Evolutionary conservation across 2,329 filamentous ascomycete genomes (phyloP), one percentile per base, ranked within the genome.

Genomic region (Geosmithia putterillii): DNA sequence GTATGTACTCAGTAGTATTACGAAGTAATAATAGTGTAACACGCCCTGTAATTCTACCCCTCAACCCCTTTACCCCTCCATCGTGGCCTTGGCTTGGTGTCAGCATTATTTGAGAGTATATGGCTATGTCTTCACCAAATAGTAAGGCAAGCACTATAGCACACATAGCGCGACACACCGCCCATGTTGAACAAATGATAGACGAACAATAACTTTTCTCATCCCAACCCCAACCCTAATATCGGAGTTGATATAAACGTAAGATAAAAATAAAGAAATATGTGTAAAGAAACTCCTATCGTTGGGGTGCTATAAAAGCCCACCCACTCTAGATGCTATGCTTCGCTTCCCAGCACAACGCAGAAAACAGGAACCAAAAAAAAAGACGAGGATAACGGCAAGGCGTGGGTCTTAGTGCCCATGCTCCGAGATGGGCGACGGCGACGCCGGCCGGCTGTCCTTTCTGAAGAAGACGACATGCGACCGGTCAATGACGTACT

Each of bases 401-500:
- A 25, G 23, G 23, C 23, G 28, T 7, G 28, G 15, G 28, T 18
- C 21, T 38, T 18, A 22, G 28, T 45, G 21, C 19, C n/a, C 18
- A 56, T 64, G n/a, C n/a, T n/a, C n/a, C n/a, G n/a, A n/a, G n/a
- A n/a, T n/a, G n/a, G n/a, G n/a, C n/a, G n/a, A n/a, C 5, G 72
- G 72, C 43, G 71, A 75, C 14, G 65, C 69, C 19, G 74, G 72
- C 25, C 73, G 62, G 52, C 73, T 77, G 45, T 72, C 70, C 40
- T 59, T 60, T 28, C 59, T 63, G 48, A 84, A 81, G 51, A 95
- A 79, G 38, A 86, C 87, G 48, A 95, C 81, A 53, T 94, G 90
- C 60, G 94, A 87, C 48, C 88, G 72, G 55, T 92, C 71, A 9
- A 88, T 89, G 36, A 96, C 83, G 63, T 96, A 95, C 63, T 96